Evolutionary conservation across 257 asterid species (phyloP), one percentile per base, ranked within the genome.

Genomic region (Petrea volubilis): DNA sequence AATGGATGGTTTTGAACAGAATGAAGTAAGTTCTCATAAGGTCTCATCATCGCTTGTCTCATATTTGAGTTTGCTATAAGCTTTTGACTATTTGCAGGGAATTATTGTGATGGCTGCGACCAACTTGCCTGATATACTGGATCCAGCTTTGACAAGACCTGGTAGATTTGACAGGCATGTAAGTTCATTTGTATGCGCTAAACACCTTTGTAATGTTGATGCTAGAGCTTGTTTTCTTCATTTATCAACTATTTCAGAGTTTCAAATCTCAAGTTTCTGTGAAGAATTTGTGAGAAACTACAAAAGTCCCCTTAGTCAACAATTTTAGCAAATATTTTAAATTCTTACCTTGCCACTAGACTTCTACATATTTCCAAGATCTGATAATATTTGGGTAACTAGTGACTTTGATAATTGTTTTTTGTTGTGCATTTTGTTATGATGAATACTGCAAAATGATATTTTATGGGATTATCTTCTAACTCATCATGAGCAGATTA

Each of bases 111-210:
- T 89, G 96, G 96, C 91, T 69, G 96, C 96, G 53, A 89, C 96
- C 52, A 89, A 89, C 85, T 84, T 87, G 82, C 91, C 96, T 27
- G 93, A 87, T 77, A 87, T 89, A 66, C 96, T 89, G 63, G 96
- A 89, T 81, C 93, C 90, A 40, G 96, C 96, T 77, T 83, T 89
- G 80, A 89, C 93, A 53, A 87, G 96, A 65, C 96, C 96, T 31
- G 96, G 93, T 77, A 85, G 96, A 87, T 89, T 89, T 67, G 96
- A 89, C 71, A 84, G 93, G 64, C 96, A 89, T 87, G 96, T 89
- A 85, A 83, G 96, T 83, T 25, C 49, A 40, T 63, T 59, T 55
- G 7, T 59, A 52, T 63, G 12, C 34, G 60, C 33, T 60, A 2
- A 6, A 62, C 31, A 10, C 21, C 63, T 40, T 4, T 40, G 15